Evolutionary conservation across 1,284 basidiomycete species (phyloP), one percentile per base, ranked within the genome.

Genomic region (Apiotrichum gamsii): DNA sequence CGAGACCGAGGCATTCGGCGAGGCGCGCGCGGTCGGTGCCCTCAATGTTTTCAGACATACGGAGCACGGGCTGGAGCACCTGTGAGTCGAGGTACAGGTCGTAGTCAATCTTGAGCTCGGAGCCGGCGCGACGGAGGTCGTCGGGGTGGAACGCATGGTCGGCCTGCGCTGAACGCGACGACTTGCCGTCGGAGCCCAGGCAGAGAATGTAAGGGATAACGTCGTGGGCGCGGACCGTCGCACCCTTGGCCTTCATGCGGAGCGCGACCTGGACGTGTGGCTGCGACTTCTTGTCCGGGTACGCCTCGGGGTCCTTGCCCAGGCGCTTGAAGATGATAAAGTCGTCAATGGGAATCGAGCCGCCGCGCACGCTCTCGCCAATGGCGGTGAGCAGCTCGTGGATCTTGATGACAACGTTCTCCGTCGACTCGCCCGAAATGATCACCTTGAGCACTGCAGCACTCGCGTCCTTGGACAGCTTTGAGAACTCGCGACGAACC

Each of bases 191-290:
- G 16, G 84, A 81, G 4, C 81, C 80, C 2, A 88, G 60, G 65
- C 94, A 98, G 65, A 98, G 96, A 45, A 98, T 81, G 69, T 98
- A 99, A 0, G 93, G 84, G 53, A 99, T 88, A 50, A 99, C 93
- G 69, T 97, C 93, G 40, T 94, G 91, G 4, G 80, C 81, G 31
- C 85, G 82, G 1, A 89, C 85, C 16, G 81, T 82, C 5, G 80
- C 81, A 25, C 91, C 90, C 57, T 82, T 85, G 2, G 82, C 79
- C 72, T 93, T 94, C 83, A 95, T 84, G 24, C 89, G 80, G 49
- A 95, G 74, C 0, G 94, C 94, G 13, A 99, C 95, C 62, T 96
- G 91, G 1, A 98, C 95, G 64, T 98, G 95, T 1, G 94, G 94
- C 61, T 94, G 91, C 34, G 79, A 82, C 73, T 96, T 96, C 20